A percentile compares a stretch with the other conserved stretches of the same genome.
phyloP scores from a whole-genome alignment of 2,329 filamentous ascomycete species.

The Diplodia intermedia region DNA sequence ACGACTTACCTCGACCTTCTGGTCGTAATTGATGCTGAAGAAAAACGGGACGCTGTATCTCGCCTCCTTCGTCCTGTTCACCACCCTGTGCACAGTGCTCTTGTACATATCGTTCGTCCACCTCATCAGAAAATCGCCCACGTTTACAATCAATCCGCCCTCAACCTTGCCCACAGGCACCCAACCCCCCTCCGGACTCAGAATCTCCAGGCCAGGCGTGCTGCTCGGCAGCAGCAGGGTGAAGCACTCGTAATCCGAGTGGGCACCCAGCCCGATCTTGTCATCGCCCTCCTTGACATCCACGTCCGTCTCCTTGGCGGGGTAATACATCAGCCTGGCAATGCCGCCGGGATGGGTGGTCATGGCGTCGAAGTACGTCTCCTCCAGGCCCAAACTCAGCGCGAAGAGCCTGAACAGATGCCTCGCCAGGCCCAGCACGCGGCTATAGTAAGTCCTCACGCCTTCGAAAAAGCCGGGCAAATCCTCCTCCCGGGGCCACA shows the following conservation, averaged over 20 bases:
- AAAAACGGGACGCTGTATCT: constrained; percentile 58
- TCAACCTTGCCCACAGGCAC: constrained; percentile 48
- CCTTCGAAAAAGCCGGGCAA: constrained; percentile 49
- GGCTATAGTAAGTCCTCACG: constrained; percentile 50
- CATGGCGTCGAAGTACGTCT: constrained; percentile 51
- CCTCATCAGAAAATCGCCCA: constrained; percentile 60
- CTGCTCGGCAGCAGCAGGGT: constrained; percentile 43
- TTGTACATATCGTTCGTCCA: constrained; percentile 60
- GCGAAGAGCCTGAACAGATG: constrained; percentile 53
- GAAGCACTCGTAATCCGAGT: constrained; percentile 36
- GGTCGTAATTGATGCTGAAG: constrained; percentile 54
- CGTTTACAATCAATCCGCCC: constrained; percentile 59
- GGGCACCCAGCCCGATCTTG: constrained; percentile 32
- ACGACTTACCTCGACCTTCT: constrained; percentile 43
- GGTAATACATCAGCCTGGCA: constrained; percentile 50
- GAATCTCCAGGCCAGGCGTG: constrained; percentile 45
- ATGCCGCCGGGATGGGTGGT: constrained; percentile 52
- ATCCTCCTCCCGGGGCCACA: constrained; percentile 50
- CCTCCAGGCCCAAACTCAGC: constrained; percentile 47
- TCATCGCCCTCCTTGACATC: constrained; percentile 30
- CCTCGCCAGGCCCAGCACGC: constrained; percentile 48
- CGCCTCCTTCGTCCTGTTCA: constrained; percentile 50
- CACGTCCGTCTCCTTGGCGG: constrained; percentile 39
- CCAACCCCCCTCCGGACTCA: constrained; percentile 44
- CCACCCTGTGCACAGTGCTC: constrained; percentile 58